phyloP scores from a whole-genome alignment of 306 rosid species.

The Prunus armeniaca region DNA sequence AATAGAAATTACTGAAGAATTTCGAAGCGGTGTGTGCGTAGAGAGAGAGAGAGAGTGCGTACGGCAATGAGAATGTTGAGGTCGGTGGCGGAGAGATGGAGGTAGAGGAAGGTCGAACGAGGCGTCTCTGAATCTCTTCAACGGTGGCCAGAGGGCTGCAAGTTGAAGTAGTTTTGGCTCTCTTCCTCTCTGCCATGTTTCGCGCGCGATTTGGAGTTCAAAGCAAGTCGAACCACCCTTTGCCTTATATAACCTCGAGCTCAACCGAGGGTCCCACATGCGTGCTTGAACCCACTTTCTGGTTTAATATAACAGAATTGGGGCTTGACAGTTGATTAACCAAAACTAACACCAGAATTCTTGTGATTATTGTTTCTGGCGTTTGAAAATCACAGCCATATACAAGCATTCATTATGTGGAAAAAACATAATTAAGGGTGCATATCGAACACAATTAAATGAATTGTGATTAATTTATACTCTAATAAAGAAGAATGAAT shows the following conservation, averaged over 20 bases:
- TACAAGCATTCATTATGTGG: no score
- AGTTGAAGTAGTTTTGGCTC: not conserved
- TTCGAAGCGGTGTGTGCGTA: not conserved
- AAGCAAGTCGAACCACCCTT: not conserved
- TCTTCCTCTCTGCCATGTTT: constrained; percentile 20
- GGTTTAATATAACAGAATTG: not conserved
- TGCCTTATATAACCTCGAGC: not conserved
- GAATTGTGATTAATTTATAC: no score
- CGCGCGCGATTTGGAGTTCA: not conserved
- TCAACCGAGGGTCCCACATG: not conserved
- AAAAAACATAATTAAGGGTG: no score
- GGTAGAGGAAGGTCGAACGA: constrained; percentile 20
- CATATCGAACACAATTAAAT: no score
- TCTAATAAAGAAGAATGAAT: no score
- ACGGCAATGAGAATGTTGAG: not conserved
- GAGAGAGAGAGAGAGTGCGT: not conserved
- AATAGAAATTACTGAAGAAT: not conserved
- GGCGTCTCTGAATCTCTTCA: constrained; percentile 33
- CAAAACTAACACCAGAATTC: no score
- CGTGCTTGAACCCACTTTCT: not conserved
- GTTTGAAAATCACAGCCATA: no score
- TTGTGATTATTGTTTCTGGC: no score
- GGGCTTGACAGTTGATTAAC: no score
- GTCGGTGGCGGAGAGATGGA: not conserved
- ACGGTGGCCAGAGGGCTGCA: constrained; percentile 29